Percentiles rank a stretch among this genome's conserved stretches.
phyloP scores from a whole-genome alignment of 2,329 filamentous ascomycete genomes.

The Arthrobotrys entomopaga region DNA sequence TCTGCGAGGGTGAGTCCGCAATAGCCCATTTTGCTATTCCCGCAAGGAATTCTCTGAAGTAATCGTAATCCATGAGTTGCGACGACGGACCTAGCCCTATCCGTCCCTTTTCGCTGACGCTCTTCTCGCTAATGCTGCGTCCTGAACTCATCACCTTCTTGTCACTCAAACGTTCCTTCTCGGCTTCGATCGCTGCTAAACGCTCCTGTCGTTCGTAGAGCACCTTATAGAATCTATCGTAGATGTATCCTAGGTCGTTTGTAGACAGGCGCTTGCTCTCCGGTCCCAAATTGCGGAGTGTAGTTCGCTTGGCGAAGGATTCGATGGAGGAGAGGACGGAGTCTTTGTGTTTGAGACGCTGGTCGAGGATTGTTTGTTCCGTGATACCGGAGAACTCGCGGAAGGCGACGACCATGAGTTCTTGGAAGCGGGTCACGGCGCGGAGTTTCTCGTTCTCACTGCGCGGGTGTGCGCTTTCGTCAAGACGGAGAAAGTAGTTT shows the following conservation, averaged over 20 bases:
- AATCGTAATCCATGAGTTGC: slow-evolving; percentile 96
- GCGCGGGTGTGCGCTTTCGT: slow-evolving; percentile 94
- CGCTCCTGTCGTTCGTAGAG: slow-evolving; percentile 92
- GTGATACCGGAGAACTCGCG: slow-evolving; percentile 98
- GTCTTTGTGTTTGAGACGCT: slow-evolving; percentile 91
- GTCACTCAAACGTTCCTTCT: slow-evolving; percentile 65
- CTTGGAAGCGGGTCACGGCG: slow-evolving; percentile 94
- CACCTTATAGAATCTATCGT: slow-evolving; percentile 92
- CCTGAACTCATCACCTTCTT: slow-evolving; percentile 46
- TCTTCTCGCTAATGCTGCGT: slow-evolving; percentile 53
- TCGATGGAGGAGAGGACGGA: slow-evolving; percentile 95
- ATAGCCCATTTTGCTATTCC: slow-evolving; percentile 92
- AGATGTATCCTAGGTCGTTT: slow-evolving; percentile 87
- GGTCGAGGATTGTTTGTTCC: slow-evolving; percentile 87
- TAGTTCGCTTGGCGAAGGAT: slow-evolving; percentile 95
- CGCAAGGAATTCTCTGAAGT: slow-evolving; percentile 92
- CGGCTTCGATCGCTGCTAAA: slow-evolving; percentile 78
- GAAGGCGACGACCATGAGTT: slow-evolving; percentile 98
- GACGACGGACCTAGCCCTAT: slow-evolving; percentile 89
- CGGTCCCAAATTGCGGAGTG: slow-evolving; percentile 91
- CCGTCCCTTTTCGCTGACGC: slow-evolving; percentile 77
- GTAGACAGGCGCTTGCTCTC: slow-evolving; percentile 90
- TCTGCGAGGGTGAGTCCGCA: slow-evolving; percentile 78
- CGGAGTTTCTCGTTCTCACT: slow-evolving; percentile 94
- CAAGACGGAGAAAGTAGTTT: slow-evolving; percentile 88